Evolutionary conservation across 1,284 basidiomycete genomes (phyloP), one percentile per base, ranked within the genome.

Genomic region (Peniophora sp.): DNA sequence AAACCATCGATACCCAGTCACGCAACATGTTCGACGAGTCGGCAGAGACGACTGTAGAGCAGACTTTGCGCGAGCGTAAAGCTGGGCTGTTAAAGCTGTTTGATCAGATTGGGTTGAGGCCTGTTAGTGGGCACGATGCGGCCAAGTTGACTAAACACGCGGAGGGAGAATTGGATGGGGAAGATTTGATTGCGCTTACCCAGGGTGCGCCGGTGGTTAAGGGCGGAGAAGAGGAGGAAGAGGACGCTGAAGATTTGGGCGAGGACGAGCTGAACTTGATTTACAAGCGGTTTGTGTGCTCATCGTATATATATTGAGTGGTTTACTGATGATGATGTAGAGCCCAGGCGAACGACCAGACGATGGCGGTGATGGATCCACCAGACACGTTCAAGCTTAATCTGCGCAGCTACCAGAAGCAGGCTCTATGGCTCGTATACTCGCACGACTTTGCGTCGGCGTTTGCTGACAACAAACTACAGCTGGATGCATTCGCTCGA

Each of bases 401-500:
- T 0, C 69, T 98, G 24, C 81, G 93, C 45, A 81, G 82, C 25
- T 99, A 99, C 67, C 96, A 98, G 63, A 97, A 94, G 61, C 95
- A 99, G 65, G 95, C 94, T 2, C 72, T 98, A 49, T 73, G 72
- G 79, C 89, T 53, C 47, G 79, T 63, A 5, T 20, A 41, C n/a
- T 41, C 38, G n/a, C 38, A 6, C 19, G n/a, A n/a, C n/a, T n/a
- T n/a, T n/a, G n/a, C n/a, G n/a, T n/a, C n/a, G n/a, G n/a, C n/a
- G n/a, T n/a, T n/a, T n/a, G n/a, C n/a, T n/a, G n/a, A n/a, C n/a
- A n/a, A n/a, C n/a, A n/a, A n/a, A n/a, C n/a, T 41, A 20, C 57
- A 91, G 90, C 39, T 99, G 96, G 95, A 95, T 98, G 94, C 75
- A 83, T 56, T 89, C 85, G 1, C 78, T 95, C 57, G 96, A 97